These are phyloP conservation scores for Artomyces pyxidatus DNA, from an alignment of 768 basidiomycete species.

Conservation along the genomic window DNA sequence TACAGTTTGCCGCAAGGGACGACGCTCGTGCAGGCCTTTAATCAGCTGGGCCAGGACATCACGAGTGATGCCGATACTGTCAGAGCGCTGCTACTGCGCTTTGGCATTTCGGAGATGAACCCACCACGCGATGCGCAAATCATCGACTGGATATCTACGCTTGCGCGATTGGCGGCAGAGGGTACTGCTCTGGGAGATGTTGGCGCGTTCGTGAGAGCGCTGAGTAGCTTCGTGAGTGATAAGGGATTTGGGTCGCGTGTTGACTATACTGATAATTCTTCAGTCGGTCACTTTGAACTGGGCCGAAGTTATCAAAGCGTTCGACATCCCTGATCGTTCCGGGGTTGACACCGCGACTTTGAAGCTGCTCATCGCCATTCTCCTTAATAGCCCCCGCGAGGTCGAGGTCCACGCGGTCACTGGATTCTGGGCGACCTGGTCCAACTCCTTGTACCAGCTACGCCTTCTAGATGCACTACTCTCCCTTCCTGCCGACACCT, in stretches of 20 bases:
- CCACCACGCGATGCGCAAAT: conserved; percentile 68
- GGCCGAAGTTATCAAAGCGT: conserved; percentile 75
- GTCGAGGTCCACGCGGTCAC: conserved; percentile 71
- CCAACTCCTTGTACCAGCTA: conserved; percentile 77
- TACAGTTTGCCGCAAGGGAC: conserved; percentile 57
- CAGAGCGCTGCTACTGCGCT: conserved; percentile 61
- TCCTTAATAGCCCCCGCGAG: conserved; percentile 74
- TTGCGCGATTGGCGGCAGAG: conserved; percentile 65
- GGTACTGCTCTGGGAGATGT: conserved; percentile 69
- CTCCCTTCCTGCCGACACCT: conserved; percentile 81
- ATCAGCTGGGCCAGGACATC: conserved; percentile 74
- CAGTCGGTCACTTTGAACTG: conserved; percentile 68
- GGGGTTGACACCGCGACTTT: conserved; percentile 86
- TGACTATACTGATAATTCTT: conserved; percentile 14
- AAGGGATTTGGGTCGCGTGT: too few relatives aligned
- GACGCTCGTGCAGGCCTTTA: conserved; percentile 65
- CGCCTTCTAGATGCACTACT: conserved; percentile 84
- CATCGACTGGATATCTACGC: conserved; percentile 58
- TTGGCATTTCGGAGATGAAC: conserved; percentile 62
- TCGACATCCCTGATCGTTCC: conserved; percentile 77
- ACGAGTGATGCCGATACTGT: conserved; percentile 67
- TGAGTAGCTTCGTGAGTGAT: conserved; percentile 71
- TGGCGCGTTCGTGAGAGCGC: conserved; percentile 60
- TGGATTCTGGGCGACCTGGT: conserved; percentile 84
- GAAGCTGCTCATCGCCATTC: conserved; percentile 82